These are phyloP conservation scores for Epichloe baconii DNA, from an alignment of 2,329 filamentous ascomycete genomes.

Conservation along the genomic window DNA sequence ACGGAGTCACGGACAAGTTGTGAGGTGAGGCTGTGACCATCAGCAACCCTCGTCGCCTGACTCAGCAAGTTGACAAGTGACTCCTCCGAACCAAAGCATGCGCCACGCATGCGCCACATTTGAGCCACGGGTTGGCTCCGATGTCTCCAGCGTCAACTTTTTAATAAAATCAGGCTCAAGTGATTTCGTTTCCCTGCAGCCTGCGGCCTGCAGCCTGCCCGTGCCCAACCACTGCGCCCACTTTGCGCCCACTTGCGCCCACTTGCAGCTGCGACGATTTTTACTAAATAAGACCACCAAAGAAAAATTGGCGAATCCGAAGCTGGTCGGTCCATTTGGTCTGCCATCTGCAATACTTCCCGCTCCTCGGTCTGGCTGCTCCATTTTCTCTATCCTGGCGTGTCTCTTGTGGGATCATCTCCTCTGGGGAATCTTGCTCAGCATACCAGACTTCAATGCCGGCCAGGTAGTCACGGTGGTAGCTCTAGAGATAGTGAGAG, in stretches of 20 bases:
- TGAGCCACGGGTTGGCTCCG: too few relatives aligned
- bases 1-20: too few relatives aligned
- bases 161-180: too few relatives aligned
- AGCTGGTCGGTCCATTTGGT: not conserved
- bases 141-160: too few relatives aligned
- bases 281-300: conserved; percentile 11
- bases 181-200: too few relatives aligned
- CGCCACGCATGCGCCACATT: too few relatives aligned
- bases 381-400: not conserved
- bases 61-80: too few relatives aligned
- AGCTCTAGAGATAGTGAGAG: conserved; percentile 70
- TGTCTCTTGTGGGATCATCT: not conserved
- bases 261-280: conserved; percentile 11
- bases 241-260: conserved; percentile 10
- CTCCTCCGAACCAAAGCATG: too few relatives aligned
- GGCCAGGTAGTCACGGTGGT: conserved; percentile 53
- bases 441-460: conserved; percentile 35
- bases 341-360: not conserved
- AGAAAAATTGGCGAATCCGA: conserved; percentile 12
- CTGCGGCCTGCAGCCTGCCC: not conserved
- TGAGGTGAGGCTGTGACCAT: too few relatives aligned
- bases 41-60: too few relatives aligned
- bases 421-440: not conserved
- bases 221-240: conserved; percentile 2
- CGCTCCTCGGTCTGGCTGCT: not conserved